Evolutionary conservation across 495 filamentous ascomycete genomes (phyloP), one percentile per base, ranked within the genome.

Genomic region (Friedmanniomyces simplex): DNA sequence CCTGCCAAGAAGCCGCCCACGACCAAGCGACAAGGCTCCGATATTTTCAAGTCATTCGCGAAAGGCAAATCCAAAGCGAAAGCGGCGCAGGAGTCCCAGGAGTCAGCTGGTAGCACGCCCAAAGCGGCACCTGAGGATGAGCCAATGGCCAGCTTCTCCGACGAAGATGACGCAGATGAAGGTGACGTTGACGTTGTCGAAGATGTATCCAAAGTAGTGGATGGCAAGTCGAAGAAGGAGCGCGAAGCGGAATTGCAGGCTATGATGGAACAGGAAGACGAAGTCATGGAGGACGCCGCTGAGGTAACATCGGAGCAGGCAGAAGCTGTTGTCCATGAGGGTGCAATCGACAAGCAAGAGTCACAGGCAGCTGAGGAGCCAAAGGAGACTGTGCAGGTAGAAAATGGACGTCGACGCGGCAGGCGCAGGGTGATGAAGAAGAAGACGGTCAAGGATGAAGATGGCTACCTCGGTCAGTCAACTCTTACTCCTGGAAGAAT

Each of bases 371-470:
- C 76, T 14, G 47, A 65, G n/a, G 61, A 60, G 14, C 60, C 56
- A 2, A 63, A 60, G 16, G 64, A 61, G 54, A 51, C 57, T 51
- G 69, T 74, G 1, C 74, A 69, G 5, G 74, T 79, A 0, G 69
- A 75, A 39, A 79, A 79, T 14, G 88, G 89, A 11, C 80, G 89
- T 54, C 77, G 88, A 30, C 79, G 91, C 57, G 91, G 89, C 50
- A 83, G 82, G 70, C 81, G 93, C 56, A 83, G 84, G 65, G 78
- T 97, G 11, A 89, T 85, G 78, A 90, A 87, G 72, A 97, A 93
- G 77, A 86, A 85, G 75, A 90, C 84, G 42, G 75, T 85, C 50
- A 88, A 90, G 75, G 94, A 98, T 66, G 88, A 91, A 42, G 88
- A 97, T 59, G 91, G 93, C 39, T 98, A 95, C 68, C 74, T 98